These are phyloP conservation scores for Thalassiosira livingstoniorum DNA, from an alignment of 352 stramenopile genomes.

Conservation along the genomic window DNA sequence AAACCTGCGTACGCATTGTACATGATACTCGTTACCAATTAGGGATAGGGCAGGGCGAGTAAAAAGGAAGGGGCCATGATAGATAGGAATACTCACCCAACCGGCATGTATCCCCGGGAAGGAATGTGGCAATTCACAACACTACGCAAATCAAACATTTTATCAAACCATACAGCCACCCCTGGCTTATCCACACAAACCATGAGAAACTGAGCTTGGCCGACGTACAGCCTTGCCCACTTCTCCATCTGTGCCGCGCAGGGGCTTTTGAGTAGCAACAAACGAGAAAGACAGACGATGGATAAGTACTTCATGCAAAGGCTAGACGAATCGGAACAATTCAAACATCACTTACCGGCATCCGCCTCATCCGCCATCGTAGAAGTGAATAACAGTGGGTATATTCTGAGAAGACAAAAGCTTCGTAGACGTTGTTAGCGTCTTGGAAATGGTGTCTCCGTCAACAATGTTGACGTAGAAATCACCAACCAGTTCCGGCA, in stretches of 20 bases:
- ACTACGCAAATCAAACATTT: conserved; percentile 50
- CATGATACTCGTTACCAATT: no score
- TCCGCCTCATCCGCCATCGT: conserved; percentile 70
- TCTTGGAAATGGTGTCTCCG: neutral
- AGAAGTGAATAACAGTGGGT: conserved; percentile 69
- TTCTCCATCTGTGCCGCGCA: conserved; percentile 61
- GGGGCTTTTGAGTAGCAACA: no score
- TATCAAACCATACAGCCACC: conserved; percentile 53
- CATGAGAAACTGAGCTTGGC: conserved; percentile 60
- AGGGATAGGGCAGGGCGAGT: neutral
- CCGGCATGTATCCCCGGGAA: conserved; percentile 53
- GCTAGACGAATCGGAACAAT: neutral
- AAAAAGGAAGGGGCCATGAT: neutral
- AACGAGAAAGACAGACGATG: conserved; percentile 43
- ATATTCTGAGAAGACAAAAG: conserved; percentile 33
- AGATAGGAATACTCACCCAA: conserved; percentile 35
- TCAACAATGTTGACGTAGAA: conserved; percentile 63
- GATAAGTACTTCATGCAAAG: neutral
- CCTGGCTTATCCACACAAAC: conserved; percentile 54
- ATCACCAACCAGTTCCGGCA: no score
- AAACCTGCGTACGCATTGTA: no score
- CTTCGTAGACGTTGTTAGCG: conserved; percentile 34
- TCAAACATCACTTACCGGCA: conserved; percentile 50
- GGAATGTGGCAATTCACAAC: conserved; percentile 60
- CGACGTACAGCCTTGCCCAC: conserved; percentile 47